These are phyloP conservation scores for Extremus antarcticus DNA, from an alignment of 495 filamentous ascomycete species.

Conservation along the genomic window DNA sequence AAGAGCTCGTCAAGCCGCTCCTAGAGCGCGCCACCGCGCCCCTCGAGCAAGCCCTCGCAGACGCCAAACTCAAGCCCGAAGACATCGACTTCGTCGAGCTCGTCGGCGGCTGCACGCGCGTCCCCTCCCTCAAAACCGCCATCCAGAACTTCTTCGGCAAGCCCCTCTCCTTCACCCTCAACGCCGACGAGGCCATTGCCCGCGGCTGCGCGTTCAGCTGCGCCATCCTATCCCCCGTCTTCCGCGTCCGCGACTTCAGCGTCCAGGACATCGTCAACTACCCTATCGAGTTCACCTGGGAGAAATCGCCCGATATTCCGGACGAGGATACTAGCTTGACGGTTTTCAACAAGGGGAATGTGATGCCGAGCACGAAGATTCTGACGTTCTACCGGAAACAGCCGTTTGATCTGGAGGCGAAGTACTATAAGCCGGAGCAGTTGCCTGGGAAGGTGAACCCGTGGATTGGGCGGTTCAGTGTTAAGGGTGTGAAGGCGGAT, in stretches of 20 bases:
- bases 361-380: slow-evolving; percentile 98
- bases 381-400: slow-evolving; percentile 99
- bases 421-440: slow-evolving; percentile 73
- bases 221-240: slow-evolving; percentile 93
- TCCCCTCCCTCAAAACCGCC: slow-evolving; percentile 81
- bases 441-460: slow-evolving; percentile 88
- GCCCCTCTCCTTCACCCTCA: slow-evolving; percentile 86
- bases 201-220: slow-evolving; percentile 96
- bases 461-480: slow-evolving; percentile 87
- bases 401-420: slow-evolving; percentile 90
- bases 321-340: slow-evolving; percentile 97
- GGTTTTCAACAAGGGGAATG: slow-evolving; percentile 95
- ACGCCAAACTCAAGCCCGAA: slow-evolving; percentile 77
- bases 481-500: slow-evolving; percentile 42
- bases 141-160: slow-evolving; percentile 87
- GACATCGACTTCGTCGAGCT: slow-evolving; percentile 94
- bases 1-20: slow-evolving; percentile 78
- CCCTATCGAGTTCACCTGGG: slow-evolving; percentile 98
- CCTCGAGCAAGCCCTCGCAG: slow-evolving; percentile 79
- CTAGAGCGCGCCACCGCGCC: slow-evolving; percentile 62
- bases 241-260: slow-evolving; percentile 96
- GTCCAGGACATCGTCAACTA: slow-evolving; percentile 96
- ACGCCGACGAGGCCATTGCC: slow-evolving; percentile 95
- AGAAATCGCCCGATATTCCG: slow-evolving; percentile 95
- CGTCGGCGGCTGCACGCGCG: slow-evolving; percentile 89